Conservation (phyloP, 176 grass and related monocot genomes). For the Phyllostachys edulis region DNA sequence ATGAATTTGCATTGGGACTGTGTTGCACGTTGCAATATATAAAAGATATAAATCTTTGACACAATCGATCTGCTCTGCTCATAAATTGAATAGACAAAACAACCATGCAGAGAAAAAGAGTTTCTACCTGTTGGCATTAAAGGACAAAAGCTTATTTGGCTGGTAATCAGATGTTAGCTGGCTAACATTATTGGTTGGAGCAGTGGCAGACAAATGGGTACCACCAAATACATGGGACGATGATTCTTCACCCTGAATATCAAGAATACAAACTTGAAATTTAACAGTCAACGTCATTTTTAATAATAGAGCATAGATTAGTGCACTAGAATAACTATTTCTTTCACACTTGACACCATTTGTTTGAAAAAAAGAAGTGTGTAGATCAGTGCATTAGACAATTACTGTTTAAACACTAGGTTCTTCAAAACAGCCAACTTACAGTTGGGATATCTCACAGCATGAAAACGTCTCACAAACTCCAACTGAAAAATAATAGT, state of each 20-base stretch:
- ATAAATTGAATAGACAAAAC: conserved; percentile 8
- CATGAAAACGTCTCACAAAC: background rate
- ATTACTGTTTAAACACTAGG: conserved; percentile 2
- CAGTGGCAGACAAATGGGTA: conserved; percentile 17
- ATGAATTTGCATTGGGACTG: background rate
- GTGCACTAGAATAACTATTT: background rate
- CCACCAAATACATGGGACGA: conserved; percentile 35
- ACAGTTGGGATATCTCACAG: background rate
- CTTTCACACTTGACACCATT: background rate
- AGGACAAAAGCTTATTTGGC: conserved; percentile 26
- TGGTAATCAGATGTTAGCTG: conserved; percentile 32
- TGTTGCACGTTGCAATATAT: conserved; percentile 8
- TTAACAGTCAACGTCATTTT: background rate
- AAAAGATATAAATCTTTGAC: background rate
- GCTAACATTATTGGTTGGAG: conserved; percentile 17
- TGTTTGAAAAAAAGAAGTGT: background rate
- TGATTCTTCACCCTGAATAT: conserved; percentile 49
- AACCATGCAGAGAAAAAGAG: background rate
- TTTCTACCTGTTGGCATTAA: conserved; percentile 43
- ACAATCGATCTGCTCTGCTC: background rate
- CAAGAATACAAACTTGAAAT: conserved; percentile 11
- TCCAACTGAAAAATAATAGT: background rate
- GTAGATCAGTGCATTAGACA: background rate
- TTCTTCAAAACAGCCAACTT: conserved; percentile 3
- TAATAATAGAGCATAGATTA: background rate